Conservation (phyloP, 306 rosid genomes). For the Neltuma alba region DNA sequence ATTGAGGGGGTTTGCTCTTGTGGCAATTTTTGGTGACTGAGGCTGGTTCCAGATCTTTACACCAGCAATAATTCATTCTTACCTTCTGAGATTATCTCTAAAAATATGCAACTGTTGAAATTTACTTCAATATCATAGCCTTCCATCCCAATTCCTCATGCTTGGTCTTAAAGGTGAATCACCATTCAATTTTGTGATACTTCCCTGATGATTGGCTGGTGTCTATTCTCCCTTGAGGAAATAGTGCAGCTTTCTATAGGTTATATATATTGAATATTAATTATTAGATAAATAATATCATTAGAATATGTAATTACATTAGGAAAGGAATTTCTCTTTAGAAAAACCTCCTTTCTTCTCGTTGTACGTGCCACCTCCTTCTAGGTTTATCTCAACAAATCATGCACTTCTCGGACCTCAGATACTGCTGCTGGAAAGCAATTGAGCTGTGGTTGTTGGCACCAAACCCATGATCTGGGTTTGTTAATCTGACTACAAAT, state of each 20-base stretch:
- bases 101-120: not conserved
- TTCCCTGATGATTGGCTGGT: conserved; percentile 1
- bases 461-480: not conserved
- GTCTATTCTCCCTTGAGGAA: not conserved
- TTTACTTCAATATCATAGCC: not conserved
- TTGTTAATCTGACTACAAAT: not conserved
- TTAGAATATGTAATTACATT: not conserved
- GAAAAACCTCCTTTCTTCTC: not conserved
- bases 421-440: not conserved
- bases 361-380: not conserved
- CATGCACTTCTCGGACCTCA: not conserved
- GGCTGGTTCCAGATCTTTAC: conserved; percentile 1
- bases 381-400: not conserved
- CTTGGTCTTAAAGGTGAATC: not conserved
- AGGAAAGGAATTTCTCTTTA: not conserved
- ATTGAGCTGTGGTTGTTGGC: not conserved
- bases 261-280: not conserved
- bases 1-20: conserved; percentile 75
- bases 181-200: not conserved
- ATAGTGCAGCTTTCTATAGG: not conserved
- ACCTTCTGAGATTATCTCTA: not conserved
- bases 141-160: not conserved
- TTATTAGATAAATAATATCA: not conserved
- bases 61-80: not conserved
- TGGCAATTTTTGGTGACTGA: conserved; percentile 71